Evolutionary conservation across 495 filamentous ascomycete genomes (phyloP), one percentile per base, ranked within the genome.

Genomic region (Tricharina praecox): DNA sequence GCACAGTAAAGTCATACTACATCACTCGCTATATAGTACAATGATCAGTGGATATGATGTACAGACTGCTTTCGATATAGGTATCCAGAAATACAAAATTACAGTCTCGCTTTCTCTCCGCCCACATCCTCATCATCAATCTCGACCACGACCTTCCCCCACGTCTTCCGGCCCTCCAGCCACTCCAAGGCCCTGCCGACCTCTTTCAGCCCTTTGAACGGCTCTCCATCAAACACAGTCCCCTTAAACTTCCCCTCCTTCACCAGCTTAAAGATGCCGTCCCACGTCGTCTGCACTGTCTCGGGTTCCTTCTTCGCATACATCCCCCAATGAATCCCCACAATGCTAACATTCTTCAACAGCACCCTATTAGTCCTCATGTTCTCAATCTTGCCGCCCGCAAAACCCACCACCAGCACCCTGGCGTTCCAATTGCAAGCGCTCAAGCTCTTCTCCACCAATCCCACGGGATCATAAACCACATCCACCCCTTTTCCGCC

Each of bases 71-170:
- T n/a, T n/a, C n/a, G n/a, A n/a, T n/a, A n/a, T n/a, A n/a, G n/a
- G n/a, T n/a, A n/a, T n/a, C n/a, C n/a, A n/a, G n/a, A n/a, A n/a
- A n/a, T n/a, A n/a, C n/a, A n/a, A n/a, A n/a, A n/a, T 37, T 37
- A 37, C 34, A 37, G 18, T 18, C 34, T 37, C 34, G 34, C 34
- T 15, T 18, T 37, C 34, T 37, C 15, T 18, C 13, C n/a, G n/a
- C n/a, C 28, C 28, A 5, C 28, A 13, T 37, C 34, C 34, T 37
- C 40, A 5, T 86, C 79, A n/a, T 80, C 75, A 21, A 96, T 70
- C 63, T 82, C 81, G 2, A 95, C 81, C 1, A 96, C 84, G 1
- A 95, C 88, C 72, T 96, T 96, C 0, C 88, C 88, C 88, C 88
- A 96, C 0, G 84, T 93, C 54, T 80, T 84, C 37, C 88, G 67